Conservation (phyloP, 176 grass and related monocot genomes). For the Areca catechu region DNA sequence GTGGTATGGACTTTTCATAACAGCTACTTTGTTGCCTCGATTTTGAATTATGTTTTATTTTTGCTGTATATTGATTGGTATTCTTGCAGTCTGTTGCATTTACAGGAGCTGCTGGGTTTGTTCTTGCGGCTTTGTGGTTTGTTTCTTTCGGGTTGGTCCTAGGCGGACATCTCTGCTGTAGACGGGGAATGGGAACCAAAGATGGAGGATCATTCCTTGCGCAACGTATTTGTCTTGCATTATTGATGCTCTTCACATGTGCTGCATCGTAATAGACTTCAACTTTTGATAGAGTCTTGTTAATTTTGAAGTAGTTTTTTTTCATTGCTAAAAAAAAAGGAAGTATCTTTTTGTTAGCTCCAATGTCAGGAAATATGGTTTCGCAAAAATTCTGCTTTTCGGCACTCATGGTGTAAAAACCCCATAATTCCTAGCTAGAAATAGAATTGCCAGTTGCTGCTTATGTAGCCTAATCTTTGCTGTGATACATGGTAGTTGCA, state of each 20-base stretch:
- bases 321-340: neutral
- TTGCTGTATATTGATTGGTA: no score
- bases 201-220: constrained; percentile 27
- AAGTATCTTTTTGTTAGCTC: neutral
- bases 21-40: no score
- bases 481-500: no score
- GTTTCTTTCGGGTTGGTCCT: constrained; percentile 46
- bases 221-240: constrained; percentile 25
- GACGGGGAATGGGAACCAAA: constrained; percentile 39
- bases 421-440: no score
- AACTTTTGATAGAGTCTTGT: neutral
- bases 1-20: no score
- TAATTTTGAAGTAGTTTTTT: neutral
- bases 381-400: no score
- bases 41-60: no score
- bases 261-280: constrained; percentile 50
- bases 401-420: no score
- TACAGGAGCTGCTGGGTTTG: constrained; percentile 67
- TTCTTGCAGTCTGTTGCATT: constrained; percentile 78
- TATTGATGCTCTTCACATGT: constrained; percentile 46
- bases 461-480: no score
- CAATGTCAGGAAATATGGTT: no score
- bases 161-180: constrained; percentile 35
- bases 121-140: constrained; percentile 53
- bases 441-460: no score